phyloP scores from a whole-genome alignment of 1,284 basidiomycete species.

The Trichosporon sp. region DNA sequence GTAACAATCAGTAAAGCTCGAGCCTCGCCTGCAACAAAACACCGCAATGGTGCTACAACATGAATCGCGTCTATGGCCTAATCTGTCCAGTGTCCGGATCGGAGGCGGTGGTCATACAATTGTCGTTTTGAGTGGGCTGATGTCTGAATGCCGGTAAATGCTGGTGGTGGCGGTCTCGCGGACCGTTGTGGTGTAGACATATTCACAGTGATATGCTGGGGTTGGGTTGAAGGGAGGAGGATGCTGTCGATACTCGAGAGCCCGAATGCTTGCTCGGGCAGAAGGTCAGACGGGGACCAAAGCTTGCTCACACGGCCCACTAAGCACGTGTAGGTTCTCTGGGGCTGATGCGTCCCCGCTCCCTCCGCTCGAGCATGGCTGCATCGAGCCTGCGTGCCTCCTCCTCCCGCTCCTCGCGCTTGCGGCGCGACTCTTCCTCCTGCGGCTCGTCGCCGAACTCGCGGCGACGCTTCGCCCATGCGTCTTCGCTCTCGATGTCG shows the following conservation, averaged over 20 bases:
- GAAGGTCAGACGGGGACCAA: too few species aligned
- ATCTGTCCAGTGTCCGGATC: not conserved
- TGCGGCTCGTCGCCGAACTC: slow-evolving; percentile 58
- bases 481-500: slow-evolving; percentile 64
- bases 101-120: not conserved
- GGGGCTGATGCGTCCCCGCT: not conserved
- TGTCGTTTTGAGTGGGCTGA: not conserved
- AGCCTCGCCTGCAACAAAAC: not conserved
- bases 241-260: too few species aligned
- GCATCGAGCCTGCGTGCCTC: slow-evolving; percentile 35
- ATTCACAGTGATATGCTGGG: not conserved
- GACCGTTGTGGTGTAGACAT: not conserved
- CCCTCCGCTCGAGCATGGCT: slow-evolving; percentile 27
- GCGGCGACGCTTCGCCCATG: slow-evolving; percentile 69
- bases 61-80: not conserved
- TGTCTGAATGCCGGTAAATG: too few species aligned
- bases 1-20: not conserved
- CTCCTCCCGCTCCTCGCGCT: slow-evolving; percentile 22
- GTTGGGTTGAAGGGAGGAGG: not conserved
- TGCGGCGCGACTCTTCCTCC: slow-evolving; percentile 15
- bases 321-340: not conserved
- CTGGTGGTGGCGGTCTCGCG: not conserved
- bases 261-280: too few species aligned
- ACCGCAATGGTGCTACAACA: not conserved
- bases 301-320: not conserved